Percentiles rank a stretch among this genome's conserved stretches.
Evolutionary conservation across 306 rosid species (phyloP).

Genomic region (Senna tora): DNA sequence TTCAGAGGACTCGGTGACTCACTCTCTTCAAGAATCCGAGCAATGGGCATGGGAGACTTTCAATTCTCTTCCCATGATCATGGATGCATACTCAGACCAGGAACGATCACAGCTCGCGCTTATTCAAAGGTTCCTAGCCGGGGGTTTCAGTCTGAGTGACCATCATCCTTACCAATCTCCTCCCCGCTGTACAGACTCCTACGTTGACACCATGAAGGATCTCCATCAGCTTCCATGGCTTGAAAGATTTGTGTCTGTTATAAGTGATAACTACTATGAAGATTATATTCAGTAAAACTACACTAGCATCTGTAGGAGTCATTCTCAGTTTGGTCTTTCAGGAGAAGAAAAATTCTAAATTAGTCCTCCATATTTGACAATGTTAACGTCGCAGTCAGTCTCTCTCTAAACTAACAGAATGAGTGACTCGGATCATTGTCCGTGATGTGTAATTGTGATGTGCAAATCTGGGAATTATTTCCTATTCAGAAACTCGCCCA

Average conservation of each 20-base stretch:
- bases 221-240: slow-evolving; percentile 99
- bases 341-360: neutral
- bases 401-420: neutral
- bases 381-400: neutral
- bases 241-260: slow-evolving; percentile 90
- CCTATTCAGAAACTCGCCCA: neutral
- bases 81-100: slow-evolving; percentile 91
- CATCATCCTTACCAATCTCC: slow-evolving; percentile 89
- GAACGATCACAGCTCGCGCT: slow-evolving; percentile 85
- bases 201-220: slow-evolving; percentile 83
- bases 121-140: slow-evolving; percentile 83
- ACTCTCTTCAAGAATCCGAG: slow-evolving; percentile 90
- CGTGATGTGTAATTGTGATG: neutral
- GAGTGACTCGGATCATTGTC: neutral
- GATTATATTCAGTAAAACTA: slow-evolving; percentile 71
- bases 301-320: slow-evolving; percentile 16
- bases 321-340: neutral
- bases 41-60: slow-evolving; percentile 99
- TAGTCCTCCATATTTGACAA: neutral
- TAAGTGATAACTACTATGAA: slow-evolving; percentile 86
- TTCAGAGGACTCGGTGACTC: slow-evolving; percentile 60
- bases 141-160: slow-evolving; percentile 84
- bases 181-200: slow-evolving; percentile 81
- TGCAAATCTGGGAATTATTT: neutral
- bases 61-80: slow-evolving; percentile 79